A percentile compares a stretch with the other conserved stretches of the same genome.
Conservation (phyloP, 2,329 filamentous ascomycete species). For the Fusarium lateritium region DNA sequence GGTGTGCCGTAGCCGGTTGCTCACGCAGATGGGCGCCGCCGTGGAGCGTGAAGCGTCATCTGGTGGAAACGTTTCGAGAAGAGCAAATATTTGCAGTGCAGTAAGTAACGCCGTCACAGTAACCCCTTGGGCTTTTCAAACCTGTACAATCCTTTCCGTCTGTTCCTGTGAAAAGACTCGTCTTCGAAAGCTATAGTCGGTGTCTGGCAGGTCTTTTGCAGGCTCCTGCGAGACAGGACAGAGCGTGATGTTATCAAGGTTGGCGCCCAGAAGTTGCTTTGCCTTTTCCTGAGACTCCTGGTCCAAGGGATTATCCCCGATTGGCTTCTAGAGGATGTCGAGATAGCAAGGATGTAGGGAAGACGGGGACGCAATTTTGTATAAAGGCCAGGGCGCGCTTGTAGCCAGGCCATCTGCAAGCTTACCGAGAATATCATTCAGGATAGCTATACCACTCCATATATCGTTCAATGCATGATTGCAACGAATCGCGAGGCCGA, state of each 20-base stretch:
- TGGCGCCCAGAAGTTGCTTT: slow-evolving; percentile 10
- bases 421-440: neutral
- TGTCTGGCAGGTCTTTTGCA: neutral
- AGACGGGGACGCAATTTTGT: neutral
- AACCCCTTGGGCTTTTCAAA: neutral
- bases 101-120: slow-evolving; percentile 10
- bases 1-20: slow-evolving; percentile 5
- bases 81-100: slow-evolving; percentile 4
- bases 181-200: neutral
- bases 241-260: slow-evolving; percentile 6
- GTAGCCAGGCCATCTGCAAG: neutral
- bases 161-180: neutral
- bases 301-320: neutral
- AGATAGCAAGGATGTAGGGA: slow-evolving; percentile 9
- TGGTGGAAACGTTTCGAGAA: neutral
- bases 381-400: neutral
- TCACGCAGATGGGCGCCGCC: slow-evolving; percentile 14
- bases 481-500: slow-evolving; percentile 6
- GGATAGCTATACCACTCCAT: slow-evolving; percentile 8
- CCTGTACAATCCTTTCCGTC: neutral
- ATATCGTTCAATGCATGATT: slow-evolving; percentile 21
- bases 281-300: slow-evolving; percentile 1
- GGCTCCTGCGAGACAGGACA: slow-evolving; percentile 8
- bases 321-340: neutral
- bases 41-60: neutral